These are phyloP conservation scores for Mangifera indica DNA, from an alignment of 345 rosid genomes.

Conservation along the genomic window DNA sequence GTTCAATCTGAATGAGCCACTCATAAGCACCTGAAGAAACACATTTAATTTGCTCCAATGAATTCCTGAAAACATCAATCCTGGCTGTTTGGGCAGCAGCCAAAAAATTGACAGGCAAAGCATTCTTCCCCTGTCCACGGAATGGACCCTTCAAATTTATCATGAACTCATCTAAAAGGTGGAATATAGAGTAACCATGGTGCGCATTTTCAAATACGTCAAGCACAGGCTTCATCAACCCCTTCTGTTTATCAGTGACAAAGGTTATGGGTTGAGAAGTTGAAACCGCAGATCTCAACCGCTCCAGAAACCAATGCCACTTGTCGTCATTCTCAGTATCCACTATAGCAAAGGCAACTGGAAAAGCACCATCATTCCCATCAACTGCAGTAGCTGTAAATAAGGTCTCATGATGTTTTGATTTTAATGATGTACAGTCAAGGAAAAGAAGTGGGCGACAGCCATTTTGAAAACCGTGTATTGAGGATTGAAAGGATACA, in stretches of 20 bases:
- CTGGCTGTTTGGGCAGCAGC: slow-evolving; percentile 79
- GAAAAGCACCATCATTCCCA: slow-evolving; percentile 75
- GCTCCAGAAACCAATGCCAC: slow-evolving; percentile 88
- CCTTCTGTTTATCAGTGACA: slow-evolving; percentile 77
- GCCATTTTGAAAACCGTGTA: slow-evolving; percentile 67
- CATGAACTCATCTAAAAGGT: slow-evolving; percentile 72
- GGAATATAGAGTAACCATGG: slow-evolving; percentile 72
- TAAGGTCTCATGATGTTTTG: slow-evolving; percentile 75
- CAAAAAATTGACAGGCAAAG: slow-evolving; percentile 59
- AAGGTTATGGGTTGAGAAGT: slow-evolving; percentile 60
- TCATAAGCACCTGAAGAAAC: slow-evolving; percentile 72
- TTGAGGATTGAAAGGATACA: slow-evolving; percentile 60
- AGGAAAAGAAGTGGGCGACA: slow-evolving; percentile 92
- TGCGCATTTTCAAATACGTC: slow-evolving; percentile 66
- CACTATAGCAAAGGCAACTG: slow-evolving; percentile 74
- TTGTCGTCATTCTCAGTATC: slow-evolving; percentile 70
- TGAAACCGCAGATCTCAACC: slow-evolving; percentile 55
- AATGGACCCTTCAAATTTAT: slow-evolving; percentile 72
- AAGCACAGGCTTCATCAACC: slow-evolving; percentile 48
- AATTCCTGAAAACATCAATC: slow-evolving; percentile 51
- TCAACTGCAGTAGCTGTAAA: slow-evolving; percentile 80
- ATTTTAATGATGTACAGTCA: slow-evolving; percentile 63
- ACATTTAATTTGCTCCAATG: slow-evolving; percentile 57
- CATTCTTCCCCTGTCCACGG: slow-evolving; percentile 72
- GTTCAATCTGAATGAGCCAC: slow-evolving; percentile 73